These are phyloP conservation scores for Teunomyces atbi DNA, from an alignment of 805 yeast genomes.

Conservation along the genomic window DNA sequence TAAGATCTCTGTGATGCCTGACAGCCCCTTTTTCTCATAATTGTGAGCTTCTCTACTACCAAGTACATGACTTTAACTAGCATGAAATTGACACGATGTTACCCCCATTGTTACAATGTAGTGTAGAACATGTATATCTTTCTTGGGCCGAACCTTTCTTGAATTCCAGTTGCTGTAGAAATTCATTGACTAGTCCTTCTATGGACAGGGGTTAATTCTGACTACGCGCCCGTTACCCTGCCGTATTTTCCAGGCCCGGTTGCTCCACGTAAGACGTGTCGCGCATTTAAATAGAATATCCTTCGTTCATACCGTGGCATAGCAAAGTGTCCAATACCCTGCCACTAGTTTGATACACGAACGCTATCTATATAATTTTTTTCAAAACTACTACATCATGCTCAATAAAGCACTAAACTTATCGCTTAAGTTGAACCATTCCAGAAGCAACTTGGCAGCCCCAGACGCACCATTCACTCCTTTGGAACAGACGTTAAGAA, in stretches of 20 bases:
- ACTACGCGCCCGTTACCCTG: not conserved
- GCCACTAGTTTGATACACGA: not conserved
- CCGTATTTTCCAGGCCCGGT: not conserved
- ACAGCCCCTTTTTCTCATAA: not conserved
- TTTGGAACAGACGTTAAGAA: constrained; percentile 41
- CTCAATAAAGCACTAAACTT: constrained; percentile 32
- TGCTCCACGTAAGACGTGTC: constrained; percentile 1
- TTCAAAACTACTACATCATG: constrained; percentile 13
- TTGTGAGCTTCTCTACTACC: not conserved
- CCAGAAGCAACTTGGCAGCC: constrained; percentile 21
- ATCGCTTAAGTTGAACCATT: constrained; percentile 33
- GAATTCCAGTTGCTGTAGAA: not conserved
- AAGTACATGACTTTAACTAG: not conserved
- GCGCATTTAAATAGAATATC: not conserved
- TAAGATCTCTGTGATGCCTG: not conserved
- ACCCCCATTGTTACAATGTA: not conserved
- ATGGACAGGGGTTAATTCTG: not conserved
- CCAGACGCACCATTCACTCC: constrained; percentile 40
- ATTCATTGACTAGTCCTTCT: not conserved
- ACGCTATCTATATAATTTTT: not conserved
- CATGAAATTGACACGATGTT: no score
- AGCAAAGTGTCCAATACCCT: not conserved
- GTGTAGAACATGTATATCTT: not conserved
- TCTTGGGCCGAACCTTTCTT: not conserved
- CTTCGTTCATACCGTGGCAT: not conserved